Evolutionary conservation across 306 rosid species (phyloP).

Genomic region (Vigna nakashimae): DNA sequence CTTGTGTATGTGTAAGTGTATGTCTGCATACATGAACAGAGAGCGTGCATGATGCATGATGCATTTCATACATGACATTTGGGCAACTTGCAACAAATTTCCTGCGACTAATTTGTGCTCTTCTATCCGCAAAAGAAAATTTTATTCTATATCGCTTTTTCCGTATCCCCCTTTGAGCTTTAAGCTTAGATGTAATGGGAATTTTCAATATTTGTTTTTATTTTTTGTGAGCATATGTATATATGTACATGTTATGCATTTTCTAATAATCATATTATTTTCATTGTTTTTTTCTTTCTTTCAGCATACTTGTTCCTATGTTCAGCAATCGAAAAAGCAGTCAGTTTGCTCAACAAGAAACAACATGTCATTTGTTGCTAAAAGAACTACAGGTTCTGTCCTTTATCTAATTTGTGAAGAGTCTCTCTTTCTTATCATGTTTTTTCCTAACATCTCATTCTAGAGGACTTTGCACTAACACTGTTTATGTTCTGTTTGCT

Average conservation of each 20-base stretch:
- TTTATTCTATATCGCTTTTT: background rate
- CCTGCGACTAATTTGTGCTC: background rate
- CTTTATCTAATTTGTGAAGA: conserved; percentile 20
- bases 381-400: conserved; percentile 73
- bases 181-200: conserved; percentile 2
- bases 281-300: conserved; percentile 11
- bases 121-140: background rate
- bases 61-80: background rate
- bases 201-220: background rate
- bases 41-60: background rate
- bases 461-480: conserved; percentile 11
- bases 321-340: conserved; percentile 46
- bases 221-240: background rate
- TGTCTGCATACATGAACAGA: too few species aligned
- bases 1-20: background rate
- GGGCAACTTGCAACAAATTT: background rate
- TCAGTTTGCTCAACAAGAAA: conserved; percentile 55
- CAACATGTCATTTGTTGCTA: conserved; percentile 57
- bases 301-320: conserved; percentile 56
- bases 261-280: background rate
- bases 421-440: background rate
- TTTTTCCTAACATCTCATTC: background rate
- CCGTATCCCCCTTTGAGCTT: background rate
- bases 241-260: background rate
- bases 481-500: conserved; percentile 7